Evolutionary conservation across 768 basidiomycete genomes (phyloP).

Genomic region (Lactarius deliciosus): DNA sequence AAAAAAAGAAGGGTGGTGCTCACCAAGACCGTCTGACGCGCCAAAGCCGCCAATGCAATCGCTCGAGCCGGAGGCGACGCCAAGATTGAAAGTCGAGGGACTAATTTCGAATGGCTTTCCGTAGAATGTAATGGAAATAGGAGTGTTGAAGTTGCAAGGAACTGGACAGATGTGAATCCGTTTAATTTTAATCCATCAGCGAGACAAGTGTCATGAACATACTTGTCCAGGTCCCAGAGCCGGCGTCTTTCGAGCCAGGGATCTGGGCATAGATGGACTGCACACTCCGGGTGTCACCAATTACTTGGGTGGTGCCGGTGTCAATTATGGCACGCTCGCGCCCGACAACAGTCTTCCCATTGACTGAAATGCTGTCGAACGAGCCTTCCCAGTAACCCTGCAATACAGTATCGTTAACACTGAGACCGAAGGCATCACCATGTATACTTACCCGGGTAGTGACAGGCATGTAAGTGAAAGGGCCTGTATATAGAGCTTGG

Average conservation of each 20-base stretch:
- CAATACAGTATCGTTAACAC: slow-evolving; percentile 33
- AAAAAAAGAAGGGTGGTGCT: neutral
- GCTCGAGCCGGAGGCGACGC: neutral
- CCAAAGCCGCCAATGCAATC: neutral
- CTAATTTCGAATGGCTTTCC: neutral
- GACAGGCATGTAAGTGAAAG: slow-evolving; percentile 21
- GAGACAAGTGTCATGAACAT: neutral
- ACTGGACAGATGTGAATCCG: neutral
- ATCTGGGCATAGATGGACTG: neutral
- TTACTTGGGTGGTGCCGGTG: slow-evolving; percentile 36
- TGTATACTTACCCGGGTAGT: neutral
- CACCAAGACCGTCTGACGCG: neutral
- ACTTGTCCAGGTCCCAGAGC: neutral
- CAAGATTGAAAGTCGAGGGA: neutral
- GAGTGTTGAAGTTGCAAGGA: neutral
- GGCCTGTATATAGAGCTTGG: slow-evolving; percentile 11
- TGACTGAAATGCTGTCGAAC: slow-evolving; percentile 32
- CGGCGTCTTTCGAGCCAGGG: neutral
- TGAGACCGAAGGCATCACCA: slow-evolving; percentile 20
- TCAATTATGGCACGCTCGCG: slow-evolving; percentile 34
- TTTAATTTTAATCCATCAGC: neutral
- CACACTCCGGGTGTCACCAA: slow-evolving; percentile 25
- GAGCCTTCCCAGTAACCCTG: slow-evolving; percentile 29
- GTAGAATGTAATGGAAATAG: neutral
- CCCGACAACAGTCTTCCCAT: slow-evolving; percentile 23